A percentile compares a stretch with the other conserved stretches of the same genome.
Evolutionary conservation across 2,329 filamentous ascomycete species (phyloP).

Genomic region (Teratosphaeria zuluensis): DNA sequence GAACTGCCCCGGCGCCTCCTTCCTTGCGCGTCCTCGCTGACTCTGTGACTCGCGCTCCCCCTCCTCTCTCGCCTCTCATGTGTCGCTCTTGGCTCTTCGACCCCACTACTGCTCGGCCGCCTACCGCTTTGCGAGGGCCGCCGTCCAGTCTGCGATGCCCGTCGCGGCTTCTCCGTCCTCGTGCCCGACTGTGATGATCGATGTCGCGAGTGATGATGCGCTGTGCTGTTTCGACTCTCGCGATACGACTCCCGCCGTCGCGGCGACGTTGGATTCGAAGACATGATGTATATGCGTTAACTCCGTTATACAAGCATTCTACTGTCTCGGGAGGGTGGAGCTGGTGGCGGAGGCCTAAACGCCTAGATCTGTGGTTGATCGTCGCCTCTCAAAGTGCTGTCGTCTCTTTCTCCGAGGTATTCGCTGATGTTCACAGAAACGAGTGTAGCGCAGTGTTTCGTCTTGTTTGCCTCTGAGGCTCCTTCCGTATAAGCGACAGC

Average conservation of each 20-base stretch:
- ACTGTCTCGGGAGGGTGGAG: neutral
- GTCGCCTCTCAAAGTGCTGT: no score
- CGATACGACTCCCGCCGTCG: constrained; percentile 20
- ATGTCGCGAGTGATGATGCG: neutral
- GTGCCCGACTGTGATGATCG: constrained; percentile 1
- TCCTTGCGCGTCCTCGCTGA: neutral
- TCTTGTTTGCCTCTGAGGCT: neutral
- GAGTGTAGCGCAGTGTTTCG: neutral
- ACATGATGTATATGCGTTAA: neutral
- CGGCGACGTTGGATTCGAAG: constrained; percentile 50
- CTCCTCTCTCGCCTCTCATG: constrained; percentile 3
- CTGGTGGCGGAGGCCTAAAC: neutral
- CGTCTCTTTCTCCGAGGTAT: no score
- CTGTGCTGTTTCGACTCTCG: neutral
- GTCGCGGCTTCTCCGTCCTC: neutral
- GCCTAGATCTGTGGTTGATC: neutral
- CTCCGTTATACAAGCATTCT: neutral
- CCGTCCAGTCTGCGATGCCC: constrained; percentile 4
- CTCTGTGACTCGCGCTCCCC: neutral
- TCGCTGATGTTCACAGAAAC: no score
- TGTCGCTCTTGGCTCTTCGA: constrained; percentile 1
- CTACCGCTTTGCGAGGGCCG: constrained; percentile 3
- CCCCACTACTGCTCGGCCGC: neutral
- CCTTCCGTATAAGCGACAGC: neutral
- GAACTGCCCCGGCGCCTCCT: constrained; percentile 14